These are phyloP conservation scores for Penicillium silybi DNA, from an alignment of 495 filamentous ascomycete genomes.

Conservation along the genomic window DNA sequence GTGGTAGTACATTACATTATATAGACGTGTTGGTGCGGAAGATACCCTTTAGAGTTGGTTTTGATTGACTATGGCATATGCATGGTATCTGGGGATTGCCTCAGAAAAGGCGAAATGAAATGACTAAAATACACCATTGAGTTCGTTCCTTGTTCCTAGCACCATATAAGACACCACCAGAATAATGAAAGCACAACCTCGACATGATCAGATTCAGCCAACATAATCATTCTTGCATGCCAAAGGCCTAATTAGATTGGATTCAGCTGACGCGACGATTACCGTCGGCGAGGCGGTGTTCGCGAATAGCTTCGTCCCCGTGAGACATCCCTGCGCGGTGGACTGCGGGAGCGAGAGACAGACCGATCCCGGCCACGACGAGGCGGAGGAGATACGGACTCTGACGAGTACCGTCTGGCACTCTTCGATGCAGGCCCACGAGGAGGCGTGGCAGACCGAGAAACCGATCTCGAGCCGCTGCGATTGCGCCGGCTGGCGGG, in stretches of 20 bases:
- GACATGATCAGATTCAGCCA: not conserved
- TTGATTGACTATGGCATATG: conserved; percentile 1
- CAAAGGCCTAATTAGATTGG: not conserved
- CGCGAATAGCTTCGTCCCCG: conserved; percentile 26
- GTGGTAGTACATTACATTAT: too few species aligned
- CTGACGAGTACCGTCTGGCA: conserved; percentile 21
- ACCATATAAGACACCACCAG: not conserved
- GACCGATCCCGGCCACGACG: conserved; percentile 19
- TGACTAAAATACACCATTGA: conserved; percentile 2
- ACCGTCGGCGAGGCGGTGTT: conserved; percentile 30
- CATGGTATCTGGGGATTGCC: conserved; percentile 3
- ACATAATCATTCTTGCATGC: not conserved
- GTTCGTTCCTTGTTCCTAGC: not conserved
- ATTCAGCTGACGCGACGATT: not conserved
- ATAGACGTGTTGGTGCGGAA: conserved; percentile 3
- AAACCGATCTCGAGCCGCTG: conserved; percentile 31
- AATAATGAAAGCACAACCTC: not conserved
- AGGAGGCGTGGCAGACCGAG: conserved; percentile 34
- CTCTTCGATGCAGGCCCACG: conserved; percentile 10
- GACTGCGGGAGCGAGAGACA: conserved; percentile 25
- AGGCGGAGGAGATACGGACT: conserved; percentile 29
- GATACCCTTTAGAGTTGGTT: conserved; percentile 4
- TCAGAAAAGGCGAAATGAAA: not conserved
- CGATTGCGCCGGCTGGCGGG: conserved; percentile 16
- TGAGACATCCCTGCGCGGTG: conserved; percentile 18